phyloP scores from a whole-genome alignment of 371 early-diverging fungal species.

The Globomyces sp. region DNA sequence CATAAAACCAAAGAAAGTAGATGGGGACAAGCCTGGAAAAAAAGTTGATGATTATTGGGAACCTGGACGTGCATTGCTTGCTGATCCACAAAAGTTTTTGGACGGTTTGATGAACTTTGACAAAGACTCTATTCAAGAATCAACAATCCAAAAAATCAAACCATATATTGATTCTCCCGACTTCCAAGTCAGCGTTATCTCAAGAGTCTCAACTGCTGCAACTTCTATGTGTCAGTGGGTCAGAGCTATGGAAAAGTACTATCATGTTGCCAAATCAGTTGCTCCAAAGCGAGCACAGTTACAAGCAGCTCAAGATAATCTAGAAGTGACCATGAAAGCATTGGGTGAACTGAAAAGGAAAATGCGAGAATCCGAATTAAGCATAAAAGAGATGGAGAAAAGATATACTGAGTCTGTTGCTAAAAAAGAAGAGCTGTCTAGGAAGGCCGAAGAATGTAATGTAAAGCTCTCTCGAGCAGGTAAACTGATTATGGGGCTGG shows the following conservation, averaged over 20 bases:
- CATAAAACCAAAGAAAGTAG: constrained; percentile 60
- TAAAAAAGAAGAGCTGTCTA: constrained; percentile 59
- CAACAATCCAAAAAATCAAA: constrained; percentile 50
- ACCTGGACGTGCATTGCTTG: constrained; percentile 50
- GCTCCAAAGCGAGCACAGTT: constrained; percentile 56
- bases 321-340: constrained; percentile 51
- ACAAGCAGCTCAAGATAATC: constrained; percentile 55
- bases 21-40: constrained; percentile 59
- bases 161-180: constrained; percentile 63
- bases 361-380: constrained; percentile 54
- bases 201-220: constrained; percentile 58
- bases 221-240: constrained; percentile 65
- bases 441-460: constrained; percentile 62
- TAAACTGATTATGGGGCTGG: constrained; percentile 57
- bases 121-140: constrained; percentile 57
- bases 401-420: constrained; percentile 55
- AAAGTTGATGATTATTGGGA: constrained; percentile 66
- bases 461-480: constrained; percentile 56
- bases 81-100: constrained; percentile 59
- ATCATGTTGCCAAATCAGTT: constrained; percentile 55
- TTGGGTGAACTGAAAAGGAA: constrained; percentile 55
- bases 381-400: constrained; percentile 63
- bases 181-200: constrained; percentile 56
- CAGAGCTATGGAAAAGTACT: constrained; percentile 64
- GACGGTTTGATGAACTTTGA: constrained; percentile 59